Evolutionary conservation across 2,329 filamentous ascomycete species (phyloP), one percentile per base, ranked within the genome.

Genomic region (Cercospora nicotianae): DNA sequence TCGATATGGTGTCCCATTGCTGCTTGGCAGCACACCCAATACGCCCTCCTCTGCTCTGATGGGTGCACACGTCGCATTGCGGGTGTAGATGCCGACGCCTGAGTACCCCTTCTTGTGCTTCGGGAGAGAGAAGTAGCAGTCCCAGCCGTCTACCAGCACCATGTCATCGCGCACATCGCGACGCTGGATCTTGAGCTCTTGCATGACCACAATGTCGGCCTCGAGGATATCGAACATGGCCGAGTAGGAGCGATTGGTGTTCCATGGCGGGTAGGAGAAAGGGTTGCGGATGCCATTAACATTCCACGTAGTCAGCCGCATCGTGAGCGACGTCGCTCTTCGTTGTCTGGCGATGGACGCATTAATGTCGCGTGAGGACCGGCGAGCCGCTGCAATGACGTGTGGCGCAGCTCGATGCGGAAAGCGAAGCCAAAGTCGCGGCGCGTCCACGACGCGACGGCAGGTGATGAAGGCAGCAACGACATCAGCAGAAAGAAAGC

Each of bases 21-120:
- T 91, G 5, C 90, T 87, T 55, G 87, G 89, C 13, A 97, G 86
- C 5, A 92, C 83, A 16, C 95, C 95, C 0, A 93, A 90, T 64
- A 99, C 85, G n/a, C 95, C 95, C 82, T 98, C 94, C 80, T 99
- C 95, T 3, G 94, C 94, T 68, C 90, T 88, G 28, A 97, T 91
- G 0, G 95, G 95, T 3, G 89, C 87, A 79, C 95, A 98, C 39
- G 87, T 90, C 3, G 91, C 86, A 77, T 91, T 95, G n/a, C 93
- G 88, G 0, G 94, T 97, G 80, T 97, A 99, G 39, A 99, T 93
- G 3, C 91, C 95, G 1, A 99, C 94, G 1, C 95, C 95, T 28
- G 94, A 96, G 78, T 98, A 99, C 26, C 95, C 94, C 84, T 97
- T 98, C 79, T 98, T 98, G 77, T 96, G 86, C 77, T 90, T 93